Conservation (phyloP, 768 basidiomycete species). For the Boletus eberwhitei region DNA sequence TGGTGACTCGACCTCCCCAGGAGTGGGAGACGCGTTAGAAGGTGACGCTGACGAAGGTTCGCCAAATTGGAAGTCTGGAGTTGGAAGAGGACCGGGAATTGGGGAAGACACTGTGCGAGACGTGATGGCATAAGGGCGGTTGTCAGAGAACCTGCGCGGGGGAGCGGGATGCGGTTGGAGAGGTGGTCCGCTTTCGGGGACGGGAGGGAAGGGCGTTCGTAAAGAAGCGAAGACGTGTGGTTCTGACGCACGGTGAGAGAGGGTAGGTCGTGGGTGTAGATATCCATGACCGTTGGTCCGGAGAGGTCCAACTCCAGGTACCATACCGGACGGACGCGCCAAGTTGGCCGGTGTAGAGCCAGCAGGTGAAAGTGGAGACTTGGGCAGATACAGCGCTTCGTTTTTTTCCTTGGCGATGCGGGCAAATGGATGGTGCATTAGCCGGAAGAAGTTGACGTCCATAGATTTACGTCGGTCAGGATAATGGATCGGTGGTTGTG, state of each 20-base stretch:
- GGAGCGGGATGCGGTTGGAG: constrained; percentile 8
- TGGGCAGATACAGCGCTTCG: constrained; percentile 32
- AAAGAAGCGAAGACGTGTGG: constrained; percentile 36
- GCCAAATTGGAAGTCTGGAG: constrained; percentile 63
- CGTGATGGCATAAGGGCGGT: constrained; percentile 45
- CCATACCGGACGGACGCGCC: constrained; percentile 33
- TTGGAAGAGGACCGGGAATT: constrained; percentile 54
- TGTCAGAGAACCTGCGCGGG: constrained; percentile 39
- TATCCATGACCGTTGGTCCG: constrained; percentile 48
- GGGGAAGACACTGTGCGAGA: constrained; percentile 48
- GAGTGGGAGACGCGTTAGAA: constrained; percentile 47
- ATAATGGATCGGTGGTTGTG: constrained; percentile 32
- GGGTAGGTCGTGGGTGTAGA: constrained; percentile 34
- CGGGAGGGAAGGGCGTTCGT: constrained; percentile 36
- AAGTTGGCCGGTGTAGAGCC: constrained; percentile 32
- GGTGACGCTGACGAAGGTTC: constrained; percentile 46
- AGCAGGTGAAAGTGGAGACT: constrained; percentile 32
- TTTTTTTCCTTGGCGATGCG: constrained; percentile 34
- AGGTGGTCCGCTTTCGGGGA: constrained; percentile 22
- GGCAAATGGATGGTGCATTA: constrained; percentile 45
- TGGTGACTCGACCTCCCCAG: constrained; percentile 41
- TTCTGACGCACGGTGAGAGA: constrained; percentile 32
- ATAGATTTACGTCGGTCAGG: constrained; percentile 38
- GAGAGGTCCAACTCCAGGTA: constrained; percentile 35
- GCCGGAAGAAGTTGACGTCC: constrained; percentile 46